Percentiles rank a stretch among this genome's conserved stretches.
Conservation (phyloP, 2,329 filamentous ascomycete genomes). For the Polytolypa hystricis region DNA sequence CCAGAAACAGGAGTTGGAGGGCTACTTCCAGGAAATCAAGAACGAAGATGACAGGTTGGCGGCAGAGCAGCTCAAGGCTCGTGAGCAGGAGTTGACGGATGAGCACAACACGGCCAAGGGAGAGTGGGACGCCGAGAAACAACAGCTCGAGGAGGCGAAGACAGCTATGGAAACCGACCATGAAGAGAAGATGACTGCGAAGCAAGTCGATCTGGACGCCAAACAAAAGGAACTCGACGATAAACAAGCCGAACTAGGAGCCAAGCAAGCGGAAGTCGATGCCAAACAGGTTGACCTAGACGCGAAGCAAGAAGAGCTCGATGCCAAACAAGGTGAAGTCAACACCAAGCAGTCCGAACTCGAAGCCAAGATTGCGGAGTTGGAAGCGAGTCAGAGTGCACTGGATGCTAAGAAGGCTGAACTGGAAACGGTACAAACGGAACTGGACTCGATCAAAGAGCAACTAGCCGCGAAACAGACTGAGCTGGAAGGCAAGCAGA, state of each 20-base stretch:
- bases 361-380: constrained; percentile 10
- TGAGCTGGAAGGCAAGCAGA: constrained; percentile 16
- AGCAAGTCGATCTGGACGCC: constrained; percentile 20
- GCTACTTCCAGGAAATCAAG: constrained; percentile 38
- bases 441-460: constrained; percentile 16
- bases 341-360: constrained; percentile 13
- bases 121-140: constrained; percentile 27
- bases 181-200: constrained; percentile 18
- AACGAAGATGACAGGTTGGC: constrained; percentile 31
- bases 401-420: constrained; percentile 7
- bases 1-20: constrained; percentile 38
- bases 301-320: constrained; percentile 17
- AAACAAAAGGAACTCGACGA: constrained; percentile 24
- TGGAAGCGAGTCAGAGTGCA: constrained; percentile 10
- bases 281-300: constrained; percentile 19
- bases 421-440: constrained; percentile 10
- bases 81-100: constrained; percentile 34
- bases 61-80: constrained; percentile 25
- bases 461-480: constrained; percentile 13
- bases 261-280: constrained; percentile 18
- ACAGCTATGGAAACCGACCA: constrained; percentile 26
- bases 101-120: constrained; percentile 25
- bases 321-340: constrained; percentile 18
- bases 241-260: constrained; percentile 23
- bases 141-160: constrained; percentile 28